Percentiles rank a stretch among this genome's conserved stretches.
Conservation (phyloP, 2,329 filamentous ascomycete species). For the Ceratocystis lukuohia region DNA sequence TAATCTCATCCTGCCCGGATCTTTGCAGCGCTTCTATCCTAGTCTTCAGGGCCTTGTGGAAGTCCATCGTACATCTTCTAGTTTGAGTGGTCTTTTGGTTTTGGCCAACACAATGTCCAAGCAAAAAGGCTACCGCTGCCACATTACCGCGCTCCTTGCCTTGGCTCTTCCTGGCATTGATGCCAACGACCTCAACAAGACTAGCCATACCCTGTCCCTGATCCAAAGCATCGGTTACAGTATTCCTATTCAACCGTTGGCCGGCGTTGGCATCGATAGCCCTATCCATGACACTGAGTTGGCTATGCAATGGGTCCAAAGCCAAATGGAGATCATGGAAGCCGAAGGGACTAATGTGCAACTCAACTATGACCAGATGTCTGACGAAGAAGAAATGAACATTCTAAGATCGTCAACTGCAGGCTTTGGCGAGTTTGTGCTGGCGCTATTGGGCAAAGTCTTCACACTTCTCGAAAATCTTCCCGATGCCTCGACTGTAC, state of each 20-base stretch:
- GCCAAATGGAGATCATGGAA: constrained; percentile 89
- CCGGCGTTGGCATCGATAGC: constrained; percentile 46
- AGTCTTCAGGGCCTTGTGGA: constrained; percentile 94
- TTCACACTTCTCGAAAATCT: constrained; percentile 93
- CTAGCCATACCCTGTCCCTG: constrained; percentile 83
- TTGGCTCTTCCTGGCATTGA: constrained; percentile 90
- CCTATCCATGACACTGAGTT: constrained; percentile 60
- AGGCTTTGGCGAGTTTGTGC: constrained; percentile 82
- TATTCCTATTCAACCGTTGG: constrained; percentile 75
- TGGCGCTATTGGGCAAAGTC: constrained; percentile 81
- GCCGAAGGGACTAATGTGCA: constrained; percentile 70
- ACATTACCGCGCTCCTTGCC: constrained; percentile 86
- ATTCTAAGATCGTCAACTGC: constrained; percentile 90
- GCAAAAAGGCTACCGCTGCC: constrained; percentile 91
- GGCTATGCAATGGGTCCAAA: constrained; percentile 86
- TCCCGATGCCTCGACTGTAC: constrained; percentile 75
- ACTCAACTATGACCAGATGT: constrained; percentile 75
- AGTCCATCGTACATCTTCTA: constrained; percentile 90
- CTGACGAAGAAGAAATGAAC: constrained; percentile 71
- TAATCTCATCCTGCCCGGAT: constrained; percentile 79
- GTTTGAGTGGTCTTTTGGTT: constrained; percentile 80
- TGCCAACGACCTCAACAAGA: constrained; percentile 95
- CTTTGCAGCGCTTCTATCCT: constrained; percentile 89
- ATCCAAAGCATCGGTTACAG: constrained; percentile 94
- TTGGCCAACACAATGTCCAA: constrained; percentile 81